Conservation (phyloP, 2,329 filamentous ascomycete genomes). For the Diplodia scrobiculata region DNA sequence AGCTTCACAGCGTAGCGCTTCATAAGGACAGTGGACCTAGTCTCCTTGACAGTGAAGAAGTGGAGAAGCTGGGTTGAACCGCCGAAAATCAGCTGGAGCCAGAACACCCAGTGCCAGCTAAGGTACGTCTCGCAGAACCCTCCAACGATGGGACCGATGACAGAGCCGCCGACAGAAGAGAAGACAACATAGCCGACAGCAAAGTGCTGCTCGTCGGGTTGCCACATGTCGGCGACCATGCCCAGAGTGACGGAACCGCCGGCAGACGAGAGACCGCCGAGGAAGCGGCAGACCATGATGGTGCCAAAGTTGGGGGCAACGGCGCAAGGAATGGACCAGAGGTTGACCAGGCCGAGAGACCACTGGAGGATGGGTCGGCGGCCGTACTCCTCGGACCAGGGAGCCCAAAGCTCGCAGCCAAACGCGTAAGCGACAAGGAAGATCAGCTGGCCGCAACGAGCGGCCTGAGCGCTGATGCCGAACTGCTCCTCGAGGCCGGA, state of each 20-base stretch:
- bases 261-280: constrained; percentile 63
- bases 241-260: constrained; percentile 66
- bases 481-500: constrained; percentile 51
- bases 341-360: constrained; percentile 56
- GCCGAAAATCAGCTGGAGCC: constrained; percentile 81
- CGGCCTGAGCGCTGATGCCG: constrained; percentile 51
- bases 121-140: constrained; percentile 55
- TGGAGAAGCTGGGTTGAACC: constrained; percentile 67
- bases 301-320: constrained; percentile 48
- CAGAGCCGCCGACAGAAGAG: constrained; percentile 59
- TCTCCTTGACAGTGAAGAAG: constrained; percentile 72
- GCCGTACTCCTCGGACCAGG: constrained; percentile 58
- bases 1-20: constrained; percentile 74
- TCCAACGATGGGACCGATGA: constrained; percentile 58
- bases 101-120: constrained; percentile 72
- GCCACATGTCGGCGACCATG: constrained; percentile 65
- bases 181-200: constrained; percentile 63
- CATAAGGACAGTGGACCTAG: constrained; percentile 71
- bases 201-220: constrained; percentile 59
- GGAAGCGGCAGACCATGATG: constrained; percentile 49
- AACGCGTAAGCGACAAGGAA: constrained; percentile 59
- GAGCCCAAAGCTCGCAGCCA: constrained; percentile 57
- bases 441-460: constrained; percentile 52
- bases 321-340: constrained; percentile 56
- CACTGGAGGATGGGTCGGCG: constrained; percentile 56